phyloP scores from a whole-genome alignment of 208 protist species.

The Leishmania major region DNA sequence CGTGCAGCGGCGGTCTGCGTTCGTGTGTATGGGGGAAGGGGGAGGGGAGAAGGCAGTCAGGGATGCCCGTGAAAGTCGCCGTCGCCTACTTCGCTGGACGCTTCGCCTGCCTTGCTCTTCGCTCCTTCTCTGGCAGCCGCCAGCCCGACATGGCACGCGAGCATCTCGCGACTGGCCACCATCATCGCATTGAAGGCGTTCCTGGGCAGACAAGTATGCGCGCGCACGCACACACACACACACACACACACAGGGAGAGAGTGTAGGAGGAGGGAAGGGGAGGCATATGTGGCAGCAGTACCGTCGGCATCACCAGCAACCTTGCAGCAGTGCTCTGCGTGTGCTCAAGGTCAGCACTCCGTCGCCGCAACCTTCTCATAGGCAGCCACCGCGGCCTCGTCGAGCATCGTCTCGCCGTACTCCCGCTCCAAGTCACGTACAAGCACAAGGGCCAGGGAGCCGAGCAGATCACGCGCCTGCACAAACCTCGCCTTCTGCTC shows the following conservation, averaged over 20 bases:
- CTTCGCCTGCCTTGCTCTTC: no score
- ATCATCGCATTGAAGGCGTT: neutral
- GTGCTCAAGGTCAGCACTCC: neutral
- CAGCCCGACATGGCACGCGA: no score
- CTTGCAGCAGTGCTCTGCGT: neutral
- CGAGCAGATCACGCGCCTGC: slow-evolving; percentile 44
- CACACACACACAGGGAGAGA: neutral
- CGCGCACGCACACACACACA: neutral
- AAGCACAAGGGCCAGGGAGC: slow-evolving; percentile 39
- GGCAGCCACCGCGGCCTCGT: slow-evolving; percentile 6
- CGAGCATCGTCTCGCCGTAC: slow-evolving; percentile 65
- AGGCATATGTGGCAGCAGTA: neutral
- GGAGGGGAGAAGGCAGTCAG: neutral
- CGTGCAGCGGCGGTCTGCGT: neutral
- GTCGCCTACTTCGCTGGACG: no score
- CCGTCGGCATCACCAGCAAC: neutral
- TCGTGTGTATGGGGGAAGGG: neutral
- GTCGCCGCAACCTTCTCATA: slow-evolving; percentile 2
- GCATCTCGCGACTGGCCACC: neutral
- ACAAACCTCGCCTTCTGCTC: slow-evolving; percentile 53
- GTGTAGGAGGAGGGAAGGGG: neutral
- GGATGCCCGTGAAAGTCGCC: no score
- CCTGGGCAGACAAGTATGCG: neutral
- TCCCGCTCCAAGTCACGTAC: slow-evolving; percentile 54
- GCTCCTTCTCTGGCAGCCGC: no score